Base-by-base conservation (phyloP, 2,329 filamentous ascomycete species). In the Leptographium galeiforme region DNA sequence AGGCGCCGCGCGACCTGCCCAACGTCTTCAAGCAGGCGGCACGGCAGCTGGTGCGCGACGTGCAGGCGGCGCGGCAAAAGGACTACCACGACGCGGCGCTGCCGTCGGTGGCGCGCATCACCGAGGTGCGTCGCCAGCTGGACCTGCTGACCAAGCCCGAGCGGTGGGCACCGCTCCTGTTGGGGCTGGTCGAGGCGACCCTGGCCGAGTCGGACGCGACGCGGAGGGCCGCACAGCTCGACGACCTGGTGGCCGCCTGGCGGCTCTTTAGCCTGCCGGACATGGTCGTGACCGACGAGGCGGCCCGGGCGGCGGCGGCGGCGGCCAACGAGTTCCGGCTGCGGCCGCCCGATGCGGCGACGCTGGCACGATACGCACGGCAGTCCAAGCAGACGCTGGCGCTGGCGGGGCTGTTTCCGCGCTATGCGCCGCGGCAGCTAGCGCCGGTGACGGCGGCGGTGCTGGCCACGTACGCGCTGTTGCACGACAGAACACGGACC, bases 241-340 rank as follows among this genome's bases (percentile, higher is more conserved):
- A 59, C 18, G 71, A 73, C 56, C 63, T 73, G 4, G 59, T 72
- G 16, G 64, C 68, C 25, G 63, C 69, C 16, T 74, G 70, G 71
- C 66, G 67, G 44, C 55, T 68, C 13, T 64, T 73, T 53, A 64
- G 65, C 33, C 56, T 66, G 18, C 66, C 68, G n/a, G 56, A 58
- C 36, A 43, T 58, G 8, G 52, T 57, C 14, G 50, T 55, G 14
- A 43, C 53, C 7, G 55, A 60, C 48, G 18, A 34, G 19, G 51
- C 41, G 6, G 53, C 51, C 7, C 53, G 56, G 19, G 51, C 30
- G 8, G 30, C 18, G n/a, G 34, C 19, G 5, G 19, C n/a, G 7
- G 19, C 48, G 0, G 10, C 34, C 14, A 36, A 8, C 45, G 50
- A 49, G 36, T 60, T 60, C 49, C 56, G 58, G 2, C 45, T 60